phyloP scores from a whole-genome alignment of 352 stramenopile genomes.

The Blastocystis sp. region DNA sequence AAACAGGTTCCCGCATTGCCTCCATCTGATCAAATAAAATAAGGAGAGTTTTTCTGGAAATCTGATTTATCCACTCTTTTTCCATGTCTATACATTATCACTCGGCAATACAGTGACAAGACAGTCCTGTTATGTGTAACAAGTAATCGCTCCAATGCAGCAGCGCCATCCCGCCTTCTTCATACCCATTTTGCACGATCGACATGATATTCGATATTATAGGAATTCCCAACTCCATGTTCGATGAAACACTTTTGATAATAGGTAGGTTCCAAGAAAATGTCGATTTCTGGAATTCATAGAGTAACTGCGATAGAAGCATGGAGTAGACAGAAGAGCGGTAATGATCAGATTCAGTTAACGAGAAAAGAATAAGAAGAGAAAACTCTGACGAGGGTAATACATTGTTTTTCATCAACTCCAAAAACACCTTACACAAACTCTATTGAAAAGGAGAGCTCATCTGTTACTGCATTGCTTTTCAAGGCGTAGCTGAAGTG shows the following conservation, averaged over 20 bases:
- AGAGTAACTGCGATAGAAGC: not conserved
- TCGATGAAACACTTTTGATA: not conserved
- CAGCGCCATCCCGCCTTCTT: not conserved
- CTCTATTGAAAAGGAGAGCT: not conserved
- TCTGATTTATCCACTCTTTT: not conserved
- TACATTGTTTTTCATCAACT: not conserved
- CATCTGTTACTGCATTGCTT: not conserved
- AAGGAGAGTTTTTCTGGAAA: not conserved
- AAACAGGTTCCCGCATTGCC: not conserved
- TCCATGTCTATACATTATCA: not conserved
- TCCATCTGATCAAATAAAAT: not conserved
- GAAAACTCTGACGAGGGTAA: not conserved
- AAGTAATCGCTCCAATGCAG: not conserved
- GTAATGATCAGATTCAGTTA: not conserved
- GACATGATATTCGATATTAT: too few relatives aligned
- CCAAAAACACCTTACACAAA: conserved; percentile 16
- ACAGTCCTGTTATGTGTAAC: not conserved
- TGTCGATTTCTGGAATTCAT: not conserved
- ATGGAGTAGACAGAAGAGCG: not conserved
- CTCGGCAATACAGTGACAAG: not conserved
- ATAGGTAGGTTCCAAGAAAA: not conserved
- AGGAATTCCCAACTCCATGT: not conserved
- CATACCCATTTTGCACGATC: not conserved
- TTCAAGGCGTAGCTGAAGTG: conserved; percentile 17
- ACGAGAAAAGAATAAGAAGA: conserved; percentile 13